Evolutionary conservation across 1,284 basidiomycete genomes (phyloP), one percentile per base, ranked within the genome.

Genomic region (Chalciporus piperatoides): DNA sequence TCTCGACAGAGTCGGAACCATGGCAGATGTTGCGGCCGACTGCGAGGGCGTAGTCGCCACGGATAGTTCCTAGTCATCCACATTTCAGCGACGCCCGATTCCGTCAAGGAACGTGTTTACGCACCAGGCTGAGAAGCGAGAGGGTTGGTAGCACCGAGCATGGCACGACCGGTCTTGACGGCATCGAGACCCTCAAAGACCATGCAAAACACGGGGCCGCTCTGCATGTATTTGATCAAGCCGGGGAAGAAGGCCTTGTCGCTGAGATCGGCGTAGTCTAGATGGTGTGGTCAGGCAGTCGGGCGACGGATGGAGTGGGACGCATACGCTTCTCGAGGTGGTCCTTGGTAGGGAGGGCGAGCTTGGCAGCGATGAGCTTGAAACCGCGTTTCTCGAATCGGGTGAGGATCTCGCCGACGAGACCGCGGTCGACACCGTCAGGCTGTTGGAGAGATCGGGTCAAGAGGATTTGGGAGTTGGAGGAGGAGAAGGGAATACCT

Each of bases 141-240:
- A 53, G 96, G 97, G 86, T 99, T 97, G 69, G 97, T 98, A 43
- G 93, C 86, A 68, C 96, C 94, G 63, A 99, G 90, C 85, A 98
- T 93, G 70, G 72, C 80, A 74, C 94, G 92, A 62, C 94, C 94
- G 56, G 90, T 93, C 81, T 96, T 96, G 78, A 97, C 93, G 60
- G 92, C 92, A 69, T 97, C 92, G 64, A 95, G 86, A 62, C 96
- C 96, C 76, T 97, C 82, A 83, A 93, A 97, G 65, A 96, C 96
- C 85, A 97, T 97, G 66, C 82, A 91, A 65, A 97, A 87, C 61
- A 99, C 96, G 62, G 96, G 96, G 57, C 96, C 96, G 56, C 91
- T 84, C 51, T 84, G 81, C 95, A 97, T 92, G 81, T 97, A 97
- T 69, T 84, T 86, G 80, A 96, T 86, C 63, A 97, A 73, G 59